Evolutionary conservation across 805 yeast species (phyloP).

Genomic region (Cyberlindnera mrakii): DNA sequence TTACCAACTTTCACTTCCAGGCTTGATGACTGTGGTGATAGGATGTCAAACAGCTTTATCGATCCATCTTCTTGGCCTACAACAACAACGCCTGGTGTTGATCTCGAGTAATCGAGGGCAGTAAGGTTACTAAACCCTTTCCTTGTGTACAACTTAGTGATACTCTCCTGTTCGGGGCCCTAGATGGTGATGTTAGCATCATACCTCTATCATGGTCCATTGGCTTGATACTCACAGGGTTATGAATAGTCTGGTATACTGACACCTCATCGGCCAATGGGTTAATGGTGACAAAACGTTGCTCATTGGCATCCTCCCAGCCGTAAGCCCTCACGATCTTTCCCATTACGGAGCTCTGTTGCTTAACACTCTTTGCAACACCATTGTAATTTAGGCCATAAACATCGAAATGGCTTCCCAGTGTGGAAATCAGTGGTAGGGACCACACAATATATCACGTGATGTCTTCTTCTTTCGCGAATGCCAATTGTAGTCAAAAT

Average conservation of each 20-base stretch:
- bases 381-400: too few relatives aligned
- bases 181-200: constrained; percentile 2
- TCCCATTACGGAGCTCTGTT: constrained; percentile 15
- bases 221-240: constrained; percentile 16
- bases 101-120: constrained; percentile 56
- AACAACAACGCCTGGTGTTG: constrained; percentile 53
- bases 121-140: constrained; percentile 65
- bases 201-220: neutral
- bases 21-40: constrained; percentile 22
- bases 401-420: too few relatives aligned
- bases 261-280: constrained; percentile 80
- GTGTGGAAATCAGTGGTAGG: too few relatives aligned
- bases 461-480: too few relatives aligned
- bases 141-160: constrained; percentile 45
- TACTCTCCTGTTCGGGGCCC: constrained; percentile 36
- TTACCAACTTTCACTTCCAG: constrained; percentile 38
- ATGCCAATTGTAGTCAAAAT: too few relatives aligned
- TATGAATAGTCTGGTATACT: constrained; percentile 48
- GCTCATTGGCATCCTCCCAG: constrained; percentile 21
- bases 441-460: too few relatives aligned
- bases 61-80: constrained; percentile 73
- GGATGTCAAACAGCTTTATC: constrained; percentile 57
- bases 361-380: too few relatives aligned
- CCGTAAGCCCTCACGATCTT: constrained; percentile 21
- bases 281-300: constrained; percentile 30